Evolutionary conservation across 306 rosid genomes (phyloP).

Genomic region (Ormosia emarginata): DNA sequence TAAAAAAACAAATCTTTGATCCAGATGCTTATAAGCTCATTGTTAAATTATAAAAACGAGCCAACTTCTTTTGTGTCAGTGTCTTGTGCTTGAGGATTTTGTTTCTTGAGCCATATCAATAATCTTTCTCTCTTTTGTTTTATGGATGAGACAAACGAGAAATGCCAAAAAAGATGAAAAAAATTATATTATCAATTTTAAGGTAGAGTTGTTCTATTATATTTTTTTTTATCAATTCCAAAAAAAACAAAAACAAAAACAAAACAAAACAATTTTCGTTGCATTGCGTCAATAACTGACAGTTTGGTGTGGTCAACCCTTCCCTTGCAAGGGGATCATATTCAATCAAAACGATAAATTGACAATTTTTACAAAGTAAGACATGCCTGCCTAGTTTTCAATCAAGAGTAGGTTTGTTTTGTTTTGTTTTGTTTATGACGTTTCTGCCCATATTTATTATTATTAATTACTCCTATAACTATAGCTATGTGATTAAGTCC

Average conservation of each 20-base stretch:
- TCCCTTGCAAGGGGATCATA: conserved; percentile 13
- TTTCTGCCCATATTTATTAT: not conserved
- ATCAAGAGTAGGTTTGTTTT: not conserved
- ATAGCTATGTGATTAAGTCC: not conserved
- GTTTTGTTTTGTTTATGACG: not conserved
- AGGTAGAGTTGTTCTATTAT: not conserved
- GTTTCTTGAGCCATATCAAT: not conserved
- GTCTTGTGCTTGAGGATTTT: conserved; percentile 23
- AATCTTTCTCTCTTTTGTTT: not conserved
- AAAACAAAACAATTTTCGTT: not conserved
- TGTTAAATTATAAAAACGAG: not conserved
- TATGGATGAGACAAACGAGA: conserved; percentile 4
- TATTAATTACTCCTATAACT: too few species aligned
- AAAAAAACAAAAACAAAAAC: not conserved
- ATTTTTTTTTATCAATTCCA: not conserved
- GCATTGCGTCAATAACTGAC: conserved; percentile 11
- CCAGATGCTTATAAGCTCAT: not conserved
- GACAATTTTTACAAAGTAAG: not conserved
- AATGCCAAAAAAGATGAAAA: not conserved
- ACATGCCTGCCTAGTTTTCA: conserved; percentile 7
- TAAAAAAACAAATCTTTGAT: conserved; percentile 8
- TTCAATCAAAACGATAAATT: not conserved
- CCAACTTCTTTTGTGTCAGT: conserved; percentile 19
- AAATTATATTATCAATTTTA: not conserved
- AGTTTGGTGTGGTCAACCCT: conserved; percentile 36